Evolutionary conservation across 495 filamentous ascomycete species (phyloP).

Genomic region (Neurospora hispaniola): DNA sequence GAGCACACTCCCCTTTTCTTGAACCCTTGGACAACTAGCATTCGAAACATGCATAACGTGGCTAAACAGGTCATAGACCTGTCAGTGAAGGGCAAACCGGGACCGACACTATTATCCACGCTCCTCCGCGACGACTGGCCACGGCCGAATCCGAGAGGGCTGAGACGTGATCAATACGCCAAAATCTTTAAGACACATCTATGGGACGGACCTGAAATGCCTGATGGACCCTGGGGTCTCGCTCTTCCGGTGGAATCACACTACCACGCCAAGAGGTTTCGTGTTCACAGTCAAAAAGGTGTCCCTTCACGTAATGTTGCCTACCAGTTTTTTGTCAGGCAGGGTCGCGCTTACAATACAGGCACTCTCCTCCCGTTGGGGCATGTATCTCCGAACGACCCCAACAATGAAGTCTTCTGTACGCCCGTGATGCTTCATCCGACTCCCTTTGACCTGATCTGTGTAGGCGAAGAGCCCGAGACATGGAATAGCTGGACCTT

Average conservation of each 20-base stretch:
- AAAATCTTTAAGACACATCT: neutral
- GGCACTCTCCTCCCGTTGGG: neutral
- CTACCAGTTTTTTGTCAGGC: neutral
- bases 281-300: neutral
- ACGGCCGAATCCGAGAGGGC: neutral
- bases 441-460: neutral
- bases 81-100: neutral
- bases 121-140: neutral
- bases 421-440: neutral
- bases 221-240: neutral
- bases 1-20: neutral
- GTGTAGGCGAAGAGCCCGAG: neutral
- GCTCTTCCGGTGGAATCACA: neutral
- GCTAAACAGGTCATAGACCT: neutral
- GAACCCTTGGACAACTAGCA: neutral
- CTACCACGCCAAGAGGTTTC: neutral
- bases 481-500: neutral
- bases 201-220: neutral
- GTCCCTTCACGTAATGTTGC: neutral
- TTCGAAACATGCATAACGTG: neutral
- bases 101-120: neutral
- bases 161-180: neutral
- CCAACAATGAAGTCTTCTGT: neutral
- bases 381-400: neutral
- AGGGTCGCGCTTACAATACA: neutral